Evolutionary conservation across 2,329 filamentous ascomycete genomes (phyloP).

Genomic region (Nemania sp.): DNA sequence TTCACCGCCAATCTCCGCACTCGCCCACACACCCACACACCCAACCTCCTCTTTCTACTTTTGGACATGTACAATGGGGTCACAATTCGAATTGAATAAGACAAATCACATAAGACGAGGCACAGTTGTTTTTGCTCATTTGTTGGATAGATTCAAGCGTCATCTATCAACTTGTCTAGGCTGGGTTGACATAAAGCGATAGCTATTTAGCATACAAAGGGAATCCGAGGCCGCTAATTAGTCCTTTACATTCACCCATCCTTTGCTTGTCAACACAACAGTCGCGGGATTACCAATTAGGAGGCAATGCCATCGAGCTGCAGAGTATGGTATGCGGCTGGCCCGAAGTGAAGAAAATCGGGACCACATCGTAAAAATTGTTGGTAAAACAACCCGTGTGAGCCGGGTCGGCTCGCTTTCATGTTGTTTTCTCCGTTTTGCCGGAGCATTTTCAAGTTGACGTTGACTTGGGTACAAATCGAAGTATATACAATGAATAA

Average conservation of each 20-base stretch:
- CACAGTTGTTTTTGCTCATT: slow-evolving; percentile 6
- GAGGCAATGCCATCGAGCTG: background rate
- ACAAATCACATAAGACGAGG: background rate
- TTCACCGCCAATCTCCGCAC: no score
- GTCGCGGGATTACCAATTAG: no score
- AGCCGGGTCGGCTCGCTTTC: slow-evolving; percentile 22
- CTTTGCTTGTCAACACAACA: background rate
- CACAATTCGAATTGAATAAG: background rate
- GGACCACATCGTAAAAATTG: slow-evolving; percentile 6
- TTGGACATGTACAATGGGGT: no score
- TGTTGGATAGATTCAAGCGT: slow-evolving; percentile 28
- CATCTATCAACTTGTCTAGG: slow-evolving; percentile 22
- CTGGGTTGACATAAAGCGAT: no score
- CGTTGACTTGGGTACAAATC: slow-evolving; percentile 5
- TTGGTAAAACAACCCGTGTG: slow-evolving; percentile 28
- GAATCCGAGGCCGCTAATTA: background rate
- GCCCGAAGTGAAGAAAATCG: slow-evolving; percentile 9
- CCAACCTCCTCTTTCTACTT: no score
- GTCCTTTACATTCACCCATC: background rate
- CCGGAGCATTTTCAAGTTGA: slow-evolving; percentile 29
- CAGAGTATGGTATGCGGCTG: slow-evolving; percentile 12
- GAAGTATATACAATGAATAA: slow-evolving; percentile 20
- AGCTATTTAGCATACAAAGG: slow-evolving; percentile 3
- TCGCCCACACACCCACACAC: no score
- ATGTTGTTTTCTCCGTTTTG: slow-evolving; percentile 27